Evolutionary conservation across 768 basidiomycete species (phyloP).

Genomic region (Lentinula boryana): DNA sequence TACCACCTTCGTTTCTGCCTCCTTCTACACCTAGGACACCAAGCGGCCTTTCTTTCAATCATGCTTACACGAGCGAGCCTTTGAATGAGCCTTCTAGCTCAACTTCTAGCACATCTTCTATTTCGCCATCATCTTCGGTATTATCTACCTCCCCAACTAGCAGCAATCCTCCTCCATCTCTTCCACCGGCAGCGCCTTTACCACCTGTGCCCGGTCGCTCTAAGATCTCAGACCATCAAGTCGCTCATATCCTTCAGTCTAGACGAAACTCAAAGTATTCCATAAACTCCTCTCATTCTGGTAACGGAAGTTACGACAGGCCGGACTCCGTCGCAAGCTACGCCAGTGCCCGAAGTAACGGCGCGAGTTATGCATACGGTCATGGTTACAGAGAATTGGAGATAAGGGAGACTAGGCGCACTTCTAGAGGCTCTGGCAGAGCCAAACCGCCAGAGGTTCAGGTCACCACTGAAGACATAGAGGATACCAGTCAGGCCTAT

Average conservation of each 20-base stretch:
- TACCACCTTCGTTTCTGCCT: constrained; percentile 3
- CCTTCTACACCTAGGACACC: neutral
- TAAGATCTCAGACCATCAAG: constrained; percentile 2
- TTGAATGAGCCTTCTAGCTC: neutral
- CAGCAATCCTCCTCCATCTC: neutral
- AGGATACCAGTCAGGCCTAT: constrained; percentile 4
- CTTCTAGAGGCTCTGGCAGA: neutral
- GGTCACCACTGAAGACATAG: neutral
- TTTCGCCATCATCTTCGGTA: neutral
- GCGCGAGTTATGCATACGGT: neutral
- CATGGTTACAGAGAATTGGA: neutral
- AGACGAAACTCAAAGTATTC: constrained; percentile 1
- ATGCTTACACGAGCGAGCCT: neutral
- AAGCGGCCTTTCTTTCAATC: neutral
- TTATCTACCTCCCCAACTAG: neutral
- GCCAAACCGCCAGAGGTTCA: neutral
- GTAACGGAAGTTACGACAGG: neutral
- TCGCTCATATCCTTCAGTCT: neutral
- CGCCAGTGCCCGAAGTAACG: neutral
- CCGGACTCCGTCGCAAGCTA: constrained; percentile 2
- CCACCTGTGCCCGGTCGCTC: constrained; percentile 1
- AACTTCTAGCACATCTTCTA: neutral
- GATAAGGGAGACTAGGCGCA: neutral
- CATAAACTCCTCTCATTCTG: neutral
- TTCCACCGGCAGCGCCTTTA: neutral